Evolutionary conservation across 306 rosid species (phyloP).

Genomic region (Malus sieversii): DNA sequence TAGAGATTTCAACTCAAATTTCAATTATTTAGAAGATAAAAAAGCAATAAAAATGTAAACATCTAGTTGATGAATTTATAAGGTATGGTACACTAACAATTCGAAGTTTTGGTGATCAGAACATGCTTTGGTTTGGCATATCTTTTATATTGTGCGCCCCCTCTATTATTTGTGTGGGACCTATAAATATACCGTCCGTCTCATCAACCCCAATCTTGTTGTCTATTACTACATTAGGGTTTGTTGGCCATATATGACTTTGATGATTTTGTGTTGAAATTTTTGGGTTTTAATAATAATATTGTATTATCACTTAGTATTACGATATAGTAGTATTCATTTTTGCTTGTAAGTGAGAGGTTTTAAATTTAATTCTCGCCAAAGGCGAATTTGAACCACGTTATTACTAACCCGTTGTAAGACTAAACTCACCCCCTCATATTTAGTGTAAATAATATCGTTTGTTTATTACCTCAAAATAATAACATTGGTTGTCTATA

Average conservation of each 20-base stretch:
- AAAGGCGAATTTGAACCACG: fast-evolving
- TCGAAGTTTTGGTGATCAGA: not conserved
- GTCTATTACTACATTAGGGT: not conserved
- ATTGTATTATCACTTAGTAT: too few species aligned
- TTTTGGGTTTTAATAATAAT: not conserved
- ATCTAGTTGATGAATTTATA: not conserved
- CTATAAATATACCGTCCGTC: not conserved
- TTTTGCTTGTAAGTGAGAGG: too few species aligned
- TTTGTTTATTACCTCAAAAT: too few species aligned
- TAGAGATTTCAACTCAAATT: not conserved
- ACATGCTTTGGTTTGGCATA: not conserved
- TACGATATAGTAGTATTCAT: fast-evolving
- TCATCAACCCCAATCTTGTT: not conserved
- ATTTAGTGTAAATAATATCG: too few species aligned
- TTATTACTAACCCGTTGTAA: too few species aligned
- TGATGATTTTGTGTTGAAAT: not conserved
- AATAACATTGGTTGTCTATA: too few species aligned
- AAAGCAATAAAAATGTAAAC: not conserved
- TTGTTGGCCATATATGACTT: not conserved
- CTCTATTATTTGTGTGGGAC: not conserved
- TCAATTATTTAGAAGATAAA: not conserved
- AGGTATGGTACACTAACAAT: not conserved
- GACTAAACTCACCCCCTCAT: too few species aligned
- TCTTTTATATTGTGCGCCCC: not conserved
- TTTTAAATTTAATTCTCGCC: too few species aligned